phyloP scores from a whole-genome alignment of 352 stramenopile genomes.

The Phytophthora pisi region DNA sequence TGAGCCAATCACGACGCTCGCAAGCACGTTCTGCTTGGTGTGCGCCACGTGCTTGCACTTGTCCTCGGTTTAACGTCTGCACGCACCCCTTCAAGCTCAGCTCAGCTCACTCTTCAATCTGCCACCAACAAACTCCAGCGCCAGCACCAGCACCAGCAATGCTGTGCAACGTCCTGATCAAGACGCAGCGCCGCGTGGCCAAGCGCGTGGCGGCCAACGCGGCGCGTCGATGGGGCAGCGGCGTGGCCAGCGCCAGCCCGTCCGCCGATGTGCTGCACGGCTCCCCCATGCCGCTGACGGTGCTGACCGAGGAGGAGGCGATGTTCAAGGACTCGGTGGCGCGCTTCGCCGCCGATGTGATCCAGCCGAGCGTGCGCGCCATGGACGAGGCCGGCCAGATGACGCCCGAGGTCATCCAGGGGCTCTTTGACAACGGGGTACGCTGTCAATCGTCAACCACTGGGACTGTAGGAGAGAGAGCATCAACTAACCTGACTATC shows the following conservation, averaged over 20 bases:
- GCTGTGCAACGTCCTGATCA: constrained; percentile 20
- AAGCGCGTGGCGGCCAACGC: constrained; percentile 1
- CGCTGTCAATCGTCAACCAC: not conserved
- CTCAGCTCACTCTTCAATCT: constrained; percentile 13
- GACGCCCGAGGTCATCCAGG: constrained; percentile 85
- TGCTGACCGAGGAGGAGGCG: constrained; percentile 76
- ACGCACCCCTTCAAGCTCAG: constrained; percentile 22
- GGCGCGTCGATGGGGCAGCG: constrained; percentile 21
- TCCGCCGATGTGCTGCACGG: not conserved
- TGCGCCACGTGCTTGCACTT: constrained; percentile 9
- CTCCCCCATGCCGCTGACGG: constrained; percentile 50
- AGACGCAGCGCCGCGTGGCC: constrained; percentile 17
- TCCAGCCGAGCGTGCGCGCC: constrained; percentile 83
- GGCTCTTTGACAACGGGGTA: constrained; percentile 91
- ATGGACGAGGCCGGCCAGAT: constrained; percentile 94
- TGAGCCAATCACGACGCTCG: constrained; percentile 16
- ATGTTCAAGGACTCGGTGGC: constrained; percentile 87
- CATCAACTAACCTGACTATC: not conserved
- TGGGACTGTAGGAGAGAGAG: not conserved
- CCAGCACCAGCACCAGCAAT: constrained; percentile 1
- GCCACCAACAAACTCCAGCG: not conserved
- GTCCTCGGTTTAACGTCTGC: constrained; percentile 1
- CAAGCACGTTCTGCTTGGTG: constrained; percentile 25
- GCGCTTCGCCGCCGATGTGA: constrained; percentile 85
- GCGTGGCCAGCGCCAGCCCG: constrained; percentile 2